Conservation (phyloP, 2,329 filamentous ascomycete species). For the Sporothrix variecibatus region DNA sequence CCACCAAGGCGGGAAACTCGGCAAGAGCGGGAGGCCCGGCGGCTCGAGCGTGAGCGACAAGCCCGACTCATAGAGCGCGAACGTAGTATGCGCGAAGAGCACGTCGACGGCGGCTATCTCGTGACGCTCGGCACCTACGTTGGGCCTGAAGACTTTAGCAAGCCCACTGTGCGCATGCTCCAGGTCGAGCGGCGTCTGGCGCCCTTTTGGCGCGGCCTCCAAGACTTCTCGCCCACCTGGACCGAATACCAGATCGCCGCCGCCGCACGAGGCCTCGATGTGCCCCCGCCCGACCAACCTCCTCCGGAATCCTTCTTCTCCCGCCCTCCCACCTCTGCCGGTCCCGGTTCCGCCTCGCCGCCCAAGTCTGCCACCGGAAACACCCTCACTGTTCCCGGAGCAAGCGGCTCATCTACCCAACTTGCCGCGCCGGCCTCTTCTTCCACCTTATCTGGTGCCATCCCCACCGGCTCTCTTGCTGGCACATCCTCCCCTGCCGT, state of each 20-base stretch:
- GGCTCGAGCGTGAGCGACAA: constrained; percentile 76
- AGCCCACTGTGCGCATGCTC: constrained; percentile 80
- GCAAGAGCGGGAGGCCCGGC: constrained; percentile 85
- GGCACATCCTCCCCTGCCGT: constrained; percentile 75
- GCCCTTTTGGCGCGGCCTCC: constrained; percentile 91
- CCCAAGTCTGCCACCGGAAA: constrained; percentile 12
- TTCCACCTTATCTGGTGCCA: background rate
- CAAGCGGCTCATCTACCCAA: background rate
- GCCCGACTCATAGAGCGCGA: constrained; percentile 81
- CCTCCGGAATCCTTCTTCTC: constrained; percentile 66
- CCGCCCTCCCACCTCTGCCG: constrained; percentile 46
- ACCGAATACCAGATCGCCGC: constrained; percentile 94
- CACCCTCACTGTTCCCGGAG: constrained; percentile 67
- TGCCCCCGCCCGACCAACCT: constrained; percentile 81
- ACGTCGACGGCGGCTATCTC: constrained; percentile 90
- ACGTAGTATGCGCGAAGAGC: constrained; percentile 85
- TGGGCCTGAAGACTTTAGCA: constrained; percentile 90
- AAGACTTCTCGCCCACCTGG: constrained; percentile 87
- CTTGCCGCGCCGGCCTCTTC: background rate
- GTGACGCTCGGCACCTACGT: constrained; percentile 95
- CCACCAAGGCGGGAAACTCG: constrained; percentile 78
- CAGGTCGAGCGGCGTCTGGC: constrained; percentile 94
- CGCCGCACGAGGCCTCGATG: constrained; percentile 77
- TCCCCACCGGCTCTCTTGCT: constrained; percentile 51
- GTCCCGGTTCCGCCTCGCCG: constrained; percentile 41